Base-by-base conservation (phyloP, 2,329 filamentous ascomycete genomes). In the Microdochium paspali region DNA sequence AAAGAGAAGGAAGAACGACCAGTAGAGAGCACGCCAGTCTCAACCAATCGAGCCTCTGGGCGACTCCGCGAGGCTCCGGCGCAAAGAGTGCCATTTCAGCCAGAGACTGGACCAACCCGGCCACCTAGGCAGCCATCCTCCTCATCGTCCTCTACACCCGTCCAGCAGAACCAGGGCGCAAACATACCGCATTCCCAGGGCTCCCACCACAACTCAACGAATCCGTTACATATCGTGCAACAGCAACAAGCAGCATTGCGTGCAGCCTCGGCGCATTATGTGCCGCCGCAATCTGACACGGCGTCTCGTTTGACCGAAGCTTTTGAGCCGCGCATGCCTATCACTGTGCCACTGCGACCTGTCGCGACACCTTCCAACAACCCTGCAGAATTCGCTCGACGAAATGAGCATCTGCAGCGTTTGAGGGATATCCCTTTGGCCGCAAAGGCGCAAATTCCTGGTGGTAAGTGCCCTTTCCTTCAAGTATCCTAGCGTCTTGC, bases 41-140 rank as follows among this genome's bases (percentile, higher is more conserved):
- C 77, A 3, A 75, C 71, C 40, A 72, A 73, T 31, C 71, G 80
- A 51, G 78, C 77, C 18, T 82, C 80, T 2, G 70, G 82, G 51
- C 84, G 82, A 31, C 70, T 90, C 45, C 77, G 89, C 53, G 87
- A 93, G 62, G 87, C 87, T n/a, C 89, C 89, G 24, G 84, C 88
- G 1, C 88, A 90, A 60, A 77, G 88, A 52, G 82, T 90, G 46
- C 82, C 93, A 46, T 94, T 91, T 64, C 87, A 93, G 61, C 88
- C 88, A 25, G 88, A 94, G 57, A 82, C 82, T 2, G 78, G 77
- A 10, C 71, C 84, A 3, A 70, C 76, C 13, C 77, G 87, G 52
- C 76, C 82, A 55, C 79, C 76, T 7, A 77, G 85, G 47, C 79
- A 85, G 53, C 61, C 72, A 28, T 28, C 26, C 23, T 70, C 72